Percentiles rank a stretch among this genome's conserved stretches.
phyloP scores from a whole-genome alignment of 306 rosid species.

The Dalbergia cultrata region DNA sequence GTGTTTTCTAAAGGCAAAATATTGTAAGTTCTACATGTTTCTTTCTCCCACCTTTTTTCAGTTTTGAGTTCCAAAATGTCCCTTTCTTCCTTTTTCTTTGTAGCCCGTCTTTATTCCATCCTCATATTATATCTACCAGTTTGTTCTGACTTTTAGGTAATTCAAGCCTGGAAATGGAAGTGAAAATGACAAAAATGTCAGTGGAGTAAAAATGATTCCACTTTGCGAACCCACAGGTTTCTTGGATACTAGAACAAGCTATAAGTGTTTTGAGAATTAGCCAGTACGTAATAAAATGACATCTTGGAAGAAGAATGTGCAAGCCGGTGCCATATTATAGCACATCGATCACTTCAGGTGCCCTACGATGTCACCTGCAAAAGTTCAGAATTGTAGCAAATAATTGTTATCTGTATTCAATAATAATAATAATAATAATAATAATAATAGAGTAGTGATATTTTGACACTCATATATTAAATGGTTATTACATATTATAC shows the following conservation, averaged over 20 bases:
- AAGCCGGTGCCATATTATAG: not conserved
- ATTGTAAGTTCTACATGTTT: conserved; percentile 30
- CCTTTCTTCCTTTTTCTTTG: conserved; percentile 15
- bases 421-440: not conserved
- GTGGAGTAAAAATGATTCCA: not conserved
- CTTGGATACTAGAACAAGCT: not conserved
- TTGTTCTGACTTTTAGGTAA: not conserved
- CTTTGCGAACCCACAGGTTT: not conserved
- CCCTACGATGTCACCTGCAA: not conserved
- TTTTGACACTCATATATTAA: too few species aligned
- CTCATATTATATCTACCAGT: not conserved
- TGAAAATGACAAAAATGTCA: not conserved
- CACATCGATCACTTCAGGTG: not conserved
- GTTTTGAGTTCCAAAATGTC: conserved; percentile 15
- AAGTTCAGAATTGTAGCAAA: not conserved
- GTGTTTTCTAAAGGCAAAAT: conserved; percentile 41
- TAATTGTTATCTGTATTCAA: not conserved
- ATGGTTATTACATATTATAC: too few species aligned
- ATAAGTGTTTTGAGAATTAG: conserved; percentile 4
- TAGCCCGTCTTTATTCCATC: conserved; percentile 33
- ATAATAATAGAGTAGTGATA: not conserved
- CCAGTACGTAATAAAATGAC: not conserved
- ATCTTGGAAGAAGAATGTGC: not conserved
- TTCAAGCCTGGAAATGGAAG: not conserved
- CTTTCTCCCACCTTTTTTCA: conserved; percentile 14